phyloP scores from a whole-genome alignment of 2,329 filamentous ascomycete genomes.

The Simplicillium aogashimaense region DNA sequence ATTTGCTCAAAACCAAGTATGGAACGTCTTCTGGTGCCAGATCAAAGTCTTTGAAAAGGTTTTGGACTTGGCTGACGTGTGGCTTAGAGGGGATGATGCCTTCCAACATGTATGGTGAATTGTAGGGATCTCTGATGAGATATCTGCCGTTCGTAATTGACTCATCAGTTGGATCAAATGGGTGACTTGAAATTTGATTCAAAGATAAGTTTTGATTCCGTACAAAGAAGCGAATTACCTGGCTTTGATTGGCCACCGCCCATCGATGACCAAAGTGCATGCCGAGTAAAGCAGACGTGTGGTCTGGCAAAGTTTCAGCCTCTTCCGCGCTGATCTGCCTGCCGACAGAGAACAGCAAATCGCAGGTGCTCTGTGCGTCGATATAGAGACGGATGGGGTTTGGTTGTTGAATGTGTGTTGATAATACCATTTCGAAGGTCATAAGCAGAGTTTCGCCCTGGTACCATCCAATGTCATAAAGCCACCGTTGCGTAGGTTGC shows the following conservation, averaged over 20 bases:
- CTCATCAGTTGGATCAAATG: slow-evolving; percentile 17
- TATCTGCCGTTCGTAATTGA: slow-evolving; percentile 10
- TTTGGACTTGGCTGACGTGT: slow-evolving; percentile 24
- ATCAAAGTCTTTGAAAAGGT: slow-evolving; percentile 23
- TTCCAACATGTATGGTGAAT: slow-evolving; percentile 30
- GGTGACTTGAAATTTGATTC: slow-evolving; percentile 18
- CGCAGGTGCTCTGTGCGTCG: slow-evolving; percentile 23
- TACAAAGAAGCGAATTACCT: slow-evolving; percentile 32
- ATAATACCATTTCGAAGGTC: slow-evolving; percentile 33
- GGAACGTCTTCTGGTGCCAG: slow-evolving; percentile 31
- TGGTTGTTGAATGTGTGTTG: slow-evolving; percentile 27
- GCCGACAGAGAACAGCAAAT: slow-evolving; percentile 12
- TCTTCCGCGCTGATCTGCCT: slow-evolving; percentile 11
- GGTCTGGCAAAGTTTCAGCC: slow-evolving; percentile 19
- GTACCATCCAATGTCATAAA: slow-evolving; percentile 22
- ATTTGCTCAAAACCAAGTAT: slow-evolving; percentile 37
- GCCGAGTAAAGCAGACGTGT: slow-evolving; percentile 34
- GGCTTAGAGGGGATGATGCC: slow-evolving; percentile 35
- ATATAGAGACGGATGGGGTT: slow-evolving; percentile 29
- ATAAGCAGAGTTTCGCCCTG: slow-evolving; percentile 17
- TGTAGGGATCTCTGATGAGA: slow-evolving; percentile 28
- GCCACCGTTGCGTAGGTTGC: slow-evolving; percentile 8
- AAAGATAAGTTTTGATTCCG: slow-evolving; percentile 13
- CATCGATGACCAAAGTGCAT: slow-evolving; percentile 40
- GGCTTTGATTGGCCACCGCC: slow-evolving; percentile 23